These are phyloP conservation scores for Phycomyces blakesleeanus DNA, from an alignment of 192 early-diverging fungal genomes.

Conservation along the genomic window DNA sequence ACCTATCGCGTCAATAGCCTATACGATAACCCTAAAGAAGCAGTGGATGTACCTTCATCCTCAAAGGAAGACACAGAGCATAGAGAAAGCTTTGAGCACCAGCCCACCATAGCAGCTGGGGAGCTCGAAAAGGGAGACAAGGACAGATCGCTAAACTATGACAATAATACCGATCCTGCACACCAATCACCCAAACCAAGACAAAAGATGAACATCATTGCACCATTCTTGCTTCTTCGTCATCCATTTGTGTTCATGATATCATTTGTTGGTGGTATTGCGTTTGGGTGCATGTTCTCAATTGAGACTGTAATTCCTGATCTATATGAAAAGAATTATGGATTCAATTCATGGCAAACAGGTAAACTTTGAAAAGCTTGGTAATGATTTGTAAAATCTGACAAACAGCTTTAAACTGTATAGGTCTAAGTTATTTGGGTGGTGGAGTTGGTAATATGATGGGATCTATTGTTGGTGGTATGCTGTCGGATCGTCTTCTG, in stretches of 20 bases:
- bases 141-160: background rate
- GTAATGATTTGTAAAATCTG: conserved; percentile 5
- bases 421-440: conserved; percentile 30
- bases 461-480: conserved; percentile 37
- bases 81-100: too few relatives aligned
- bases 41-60: background rate
- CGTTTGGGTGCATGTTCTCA: conserved; percentile 47
- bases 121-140: background rate
- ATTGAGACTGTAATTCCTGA: conserved; percentile 30
- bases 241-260: conserved; percentile 37
- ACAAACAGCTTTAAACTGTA: too few relatives aligned
- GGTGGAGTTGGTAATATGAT: conserved; percentile 39
- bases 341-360: conserved; percentile 20
- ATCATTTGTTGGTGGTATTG: conserved; percentile 35
- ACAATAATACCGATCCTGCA: too few relatives aligned
- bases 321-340: conserved; percentile 7
- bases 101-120: too few relatives aligned
- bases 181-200: background rate
- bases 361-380: too few relatives aligned
- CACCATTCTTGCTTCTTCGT: conserved; percentile 21
- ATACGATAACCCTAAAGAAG: background rate
- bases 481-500: conserved; percentile 36
- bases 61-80: too few relatives aligned
- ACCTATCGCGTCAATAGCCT: conserved; percentile 35
- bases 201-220: conserved; percentile 15